A percentile compares a stretch with the other conserved stretches of the same genome.
phyloP scores from a whole-genome alignment of 2,329 filamentous ascomycete genomes.

The Aspergillus sp. region DNA sequence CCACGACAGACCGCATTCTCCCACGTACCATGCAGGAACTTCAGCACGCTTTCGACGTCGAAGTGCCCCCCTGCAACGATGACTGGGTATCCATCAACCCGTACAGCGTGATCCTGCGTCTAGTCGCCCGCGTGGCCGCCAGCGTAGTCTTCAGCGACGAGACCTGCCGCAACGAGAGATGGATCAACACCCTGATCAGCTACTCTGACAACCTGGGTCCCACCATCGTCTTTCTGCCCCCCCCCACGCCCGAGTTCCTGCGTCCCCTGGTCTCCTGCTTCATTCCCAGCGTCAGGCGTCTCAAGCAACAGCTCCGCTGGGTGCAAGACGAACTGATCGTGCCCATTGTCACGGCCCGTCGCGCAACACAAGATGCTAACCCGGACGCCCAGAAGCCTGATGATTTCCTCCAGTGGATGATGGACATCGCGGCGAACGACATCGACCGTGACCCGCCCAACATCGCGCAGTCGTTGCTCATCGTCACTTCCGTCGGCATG shows the following conservation, averaged over 20 bases:
- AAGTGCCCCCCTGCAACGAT: conserved; percentile 22
- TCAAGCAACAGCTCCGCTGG: conserved; percentile 28
- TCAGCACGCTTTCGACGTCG: conserved; percentile 20
- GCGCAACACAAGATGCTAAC: conserved; percentile 17
- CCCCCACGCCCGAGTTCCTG: conserved; percentile 31
- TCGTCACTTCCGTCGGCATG: conserved; percentile 25
- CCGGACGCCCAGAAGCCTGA: conserved; percentile 22
- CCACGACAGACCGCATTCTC: conserved; percentile 19
- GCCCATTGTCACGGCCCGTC: conserved; percentile 31
- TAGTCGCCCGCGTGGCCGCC: conserved; percentile 40
- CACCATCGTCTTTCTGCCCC: conserved; percentile 31
- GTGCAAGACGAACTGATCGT: conserved; percentile 32
- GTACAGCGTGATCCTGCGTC: conserved; percentile 25
- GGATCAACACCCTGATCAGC: conserved; percentile 32
- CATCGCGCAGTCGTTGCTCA: conserved; percentile 24
- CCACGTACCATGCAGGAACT: conserved; percentile 27
- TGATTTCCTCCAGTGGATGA: conserved; percentile 34
- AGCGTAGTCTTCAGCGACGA: conserved; percentile 40
- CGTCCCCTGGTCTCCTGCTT: conserved; percentile 33
- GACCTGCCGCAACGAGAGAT: conserved; percentile 37
- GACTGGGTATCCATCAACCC: conserved; percentile 24
- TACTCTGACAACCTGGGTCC: conserved; percentile 37
- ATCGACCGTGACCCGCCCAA: conserved; percentile 19
- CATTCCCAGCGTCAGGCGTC: conserved; percentile 32
- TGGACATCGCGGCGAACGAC: conserved; percentile 24